phyloP scores from a whole-genome alignment of 176 grass and related monocot species.

The Aegilops longissima region DNA sequence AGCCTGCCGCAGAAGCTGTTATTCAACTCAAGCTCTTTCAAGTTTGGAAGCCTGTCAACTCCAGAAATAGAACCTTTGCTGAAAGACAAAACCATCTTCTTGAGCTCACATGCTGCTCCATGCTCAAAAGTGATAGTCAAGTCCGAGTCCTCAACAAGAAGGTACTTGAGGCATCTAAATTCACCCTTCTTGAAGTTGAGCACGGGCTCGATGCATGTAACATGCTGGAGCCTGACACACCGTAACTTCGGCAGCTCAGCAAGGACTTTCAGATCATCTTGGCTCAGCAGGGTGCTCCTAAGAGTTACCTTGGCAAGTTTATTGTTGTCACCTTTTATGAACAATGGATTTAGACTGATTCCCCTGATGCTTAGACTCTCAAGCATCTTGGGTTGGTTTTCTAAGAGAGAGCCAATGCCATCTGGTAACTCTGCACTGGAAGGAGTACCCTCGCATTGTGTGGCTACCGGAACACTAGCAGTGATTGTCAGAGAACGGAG shows the following conservation, averaged over 20 bases:
- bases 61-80: background rate
- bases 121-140: background rate
- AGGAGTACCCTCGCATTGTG: accelerated
- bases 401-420: background rate
- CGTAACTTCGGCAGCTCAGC: background rate
- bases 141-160: background rate
- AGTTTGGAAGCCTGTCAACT: background rate
- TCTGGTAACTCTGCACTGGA: background rate
- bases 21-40: background rate
- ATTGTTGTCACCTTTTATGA: accelerated
- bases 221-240: background rate
- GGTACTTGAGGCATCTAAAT: background rate
- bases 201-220: accelerated
- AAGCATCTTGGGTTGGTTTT: background rate
- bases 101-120: background rate
- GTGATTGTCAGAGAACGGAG: background rate
- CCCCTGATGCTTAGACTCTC: conserved; percentile 12
- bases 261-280: background rate
- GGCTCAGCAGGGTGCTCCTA: background rate
- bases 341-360: background rate
- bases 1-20: background rate
- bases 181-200: background rate
- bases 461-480: background rate
- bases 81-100: background rate
- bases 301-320: conserved; percentile 30